Evolutionary conservation across 768 basidiomycete species (phyloP).

Genomic region (Naganishia onofrii): DNA sequence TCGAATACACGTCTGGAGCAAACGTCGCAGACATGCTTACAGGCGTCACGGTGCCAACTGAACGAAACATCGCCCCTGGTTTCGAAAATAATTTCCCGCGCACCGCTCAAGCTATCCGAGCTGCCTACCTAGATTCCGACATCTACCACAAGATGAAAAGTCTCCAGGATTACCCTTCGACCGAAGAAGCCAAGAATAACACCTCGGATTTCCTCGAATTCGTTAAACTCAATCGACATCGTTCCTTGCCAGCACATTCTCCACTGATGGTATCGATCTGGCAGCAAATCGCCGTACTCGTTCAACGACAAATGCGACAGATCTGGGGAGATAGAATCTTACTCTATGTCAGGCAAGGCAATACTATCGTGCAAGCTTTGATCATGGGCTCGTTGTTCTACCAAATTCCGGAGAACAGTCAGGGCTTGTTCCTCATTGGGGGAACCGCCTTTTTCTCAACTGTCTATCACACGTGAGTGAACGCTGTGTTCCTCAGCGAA

Average conservation of each 20-base stretch:
- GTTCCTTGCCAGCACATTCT: constrained; percentile 16
- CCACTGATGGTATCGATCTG: constrained; percentile 9
- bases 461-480: constrained; percentile 36
- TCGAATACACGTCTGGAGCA: constrained; percentile 31
- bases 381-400: constrained; percentile 68
- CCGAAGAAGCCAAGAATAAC: constrained; percentile 16
- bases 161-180: constrained; percentile 17
- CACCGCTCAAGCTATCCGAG: constrained; percentile 18
- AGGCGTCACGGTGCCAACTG: constrained; percentile 26
- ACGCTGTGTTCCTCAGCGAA: not conserved
- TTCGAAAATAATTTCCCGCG: constrained; percentile 25
- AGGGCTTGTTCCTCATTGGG: constrained; percentile 71
- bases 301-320: constrained; percentile 26
- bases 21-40: constrained; percentile 36
- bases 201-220: constrained; percentile 5
- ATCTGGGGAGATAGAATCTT: constrained; percentile 34
- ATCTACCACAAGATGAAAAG: constrained; percentile 22
- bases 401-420: constrained; percentile 59
- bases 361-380: constrained; percentile 54
- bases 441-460: constrained; percentile 73
- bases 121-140: constrained; percentile 14
- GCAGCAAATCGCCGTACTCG: constrained; percentile 25
- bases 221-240: constrained; percentile 7
- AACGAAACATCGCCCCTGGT: constrained; percentile 21
- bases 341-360: constrained; percentile 44